Evolutionary conservation across 2,329 filamentous ascomycete genomes (phyloP).

Genomic region (Colletotrichum noveboracense): DNA sequence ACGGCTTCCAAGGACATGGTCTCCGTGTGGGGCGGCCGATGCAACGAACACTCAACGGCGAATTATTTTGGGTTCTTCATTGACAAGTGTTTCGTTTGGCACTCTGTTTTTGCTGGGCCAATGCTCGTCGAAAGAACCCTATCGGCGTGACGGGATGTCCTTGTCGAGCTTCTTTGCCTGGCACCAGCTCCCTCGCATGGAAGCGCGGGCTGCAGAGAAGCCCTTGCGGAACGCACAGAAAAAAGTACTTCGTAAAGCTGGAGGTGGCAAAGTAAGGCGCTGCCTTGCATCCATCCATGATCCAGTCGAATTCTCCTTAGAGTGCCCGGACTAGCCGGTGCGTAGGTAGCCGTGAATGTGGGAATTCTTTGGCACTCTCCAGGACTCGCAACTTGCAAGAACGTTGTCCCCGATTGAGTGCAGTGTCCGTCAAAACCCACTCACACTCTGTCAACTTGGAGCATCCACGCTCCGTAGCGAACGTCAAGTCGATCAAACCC

Average conservation of each 20-base stretch:
- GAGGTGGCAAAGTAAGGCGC: not conserved
- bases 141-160: not conserved
- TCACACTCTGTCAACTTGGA: not conserved
- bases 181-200: not conserved
- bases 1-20: not conserved
- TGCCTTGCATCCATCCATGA: conserved; percentile 10
- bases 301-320: not conserved
- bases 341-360: not conserved
- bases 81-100: conserved; percentile 22
- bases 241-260: not conserved
- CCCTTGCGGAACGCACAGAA: not conserved
- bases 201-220: conserved; percentile 5
- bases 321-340: conserved; percentile 4
- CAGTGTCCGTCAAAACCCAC: not conserved
- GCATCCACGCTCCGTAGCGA: not conserved
- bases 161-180: not conserved
- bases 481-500: not conserved
- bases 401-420: conserved; percentile 6
- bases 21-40: not conserved
- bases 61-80: conserved; percentile 2
- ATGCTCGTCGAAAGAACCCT: not conserved
- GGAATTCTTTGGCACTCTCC: not conserved
- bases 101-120: not conserved
- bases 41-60: not conserved
- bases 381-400: not conserved